Evolutionary conservation across 2,329 filamentous ascomycete genomes (phyloP), one percentile per base, ranked within the genome.

Genomic region (Aureobasidium sp.): DNA sequence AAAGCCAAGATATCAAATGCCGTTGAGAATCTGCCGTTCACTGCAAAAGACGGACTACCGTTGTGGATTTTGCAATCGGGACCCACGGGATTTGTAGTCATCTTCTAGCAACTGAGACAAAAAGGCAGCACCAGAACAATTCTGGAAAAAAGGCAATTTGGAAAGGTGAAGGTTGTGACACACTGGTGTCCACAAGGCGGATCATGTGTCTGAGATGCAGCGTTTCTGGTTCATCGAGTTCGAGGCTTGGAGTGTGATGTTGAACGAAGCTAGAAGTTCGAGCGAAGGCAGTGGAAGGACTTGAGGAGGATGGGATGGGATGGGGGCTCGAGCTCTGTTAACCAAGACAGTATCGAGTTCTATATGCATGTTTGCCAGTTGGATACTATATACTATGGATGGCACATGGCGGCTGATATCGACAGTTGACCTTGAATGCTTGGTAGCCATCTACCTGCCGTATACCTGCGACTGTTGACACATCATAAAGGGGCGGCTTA

Each of bases 161-260:
- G 10, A n/a, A 31, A 29, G 51, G 17, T 8, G 38, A 17, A n/a
- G 35, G 23, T 6, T 29, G 25, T 42, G 25, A 31, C 51, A 55
- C 25, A 43, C 4, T n/a, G 33, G 15, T 40, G 35, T 13, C n/a
- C 3, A 40, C 8, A 43, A 43, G 51, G 37, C 51, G 51, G 51
- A 55, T 27, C 51, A 42, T 42, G 19, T 54, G 50, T 54, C 50
- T 54, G 25, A 55, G 37, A 33, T 55, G 51, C 37, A 55, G 38
- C 51, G 37, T 53, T 43, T 11, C 3, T n/a, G 27, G 37, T 43
- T 21, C 37, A 42, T 21, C 51, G 25, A 43, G 35, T 40, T 53
- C 13, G 35, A 53, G 49, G 25, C n/a, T 31, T 43, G 4, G 9
- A n/a, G 40, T 33, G 40, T 13, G 38, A 55, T 19, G 27, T 21